Percentiles rank a stretch among this genome's conserved stretches.
These are phyloP conservation scores for Plasmodium knowlesi DNA, from an alignment of 169 alveolate species.

Conservation along the genomic window DNA sequence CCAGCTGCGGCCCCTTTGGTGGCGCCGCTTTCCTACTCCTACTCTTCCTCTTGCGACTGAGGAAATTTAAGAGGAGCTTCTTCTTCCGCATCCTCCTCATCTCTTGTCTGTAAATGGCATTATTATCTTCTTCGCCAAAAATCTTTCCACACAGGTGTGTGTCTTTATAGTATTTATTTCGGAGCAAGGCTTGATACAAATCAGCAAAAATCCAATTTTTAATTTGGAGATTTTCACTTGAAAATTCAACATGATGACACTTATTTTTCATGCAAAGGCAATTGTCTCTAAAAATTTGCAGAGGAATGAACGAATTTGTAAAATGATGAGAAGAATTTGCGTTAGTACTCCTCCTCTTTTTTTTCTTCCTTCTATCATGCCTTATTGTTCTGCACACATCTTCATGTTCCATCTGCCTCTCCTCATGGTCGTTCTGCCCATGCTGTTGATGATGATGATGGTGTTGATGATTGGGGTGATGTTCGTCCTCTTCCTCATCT, in stretches of 20 bases:
- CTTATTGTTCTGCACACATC: background rate
- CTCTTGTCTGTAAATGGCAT: constrained; percentile 17
- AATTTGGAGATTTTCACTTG: constrained; percentile 26
- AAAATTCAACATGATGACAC: constrained; percentile 33
- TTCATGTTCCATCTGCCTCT: constrained; percentile 22
- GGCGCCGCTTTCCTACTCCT: background rate
- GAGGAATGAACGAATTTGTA: constrained; percentile 62
- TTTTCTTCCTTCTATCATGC: constrained; percentile 35
- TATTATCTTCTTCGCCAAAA: background rate
- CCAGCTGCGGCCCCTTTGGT: background rate
- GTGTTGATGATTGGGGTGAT: background rate
- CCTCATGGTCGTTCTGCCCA: background rate
- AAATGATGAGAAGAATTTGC: constrained; percentile 18
- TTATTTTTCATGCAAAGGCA: constrained; percentile 41
- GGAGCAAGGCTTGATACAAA: constrained; percentile 20
- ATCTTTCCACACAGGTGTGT: constrained; percentile 30
- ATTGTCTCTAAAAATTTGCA: constrained; percentile 30
- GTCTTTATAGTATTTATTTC: constrained; percentile 49
- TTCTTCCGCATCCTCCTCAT: constrained; percentile 24
- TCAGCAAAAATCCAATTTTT: constrained; percentile 40
- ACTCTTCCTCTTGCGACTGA: background rate
- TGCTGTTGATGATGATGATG: background rate
- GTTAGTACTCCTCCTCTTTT: constrained; percentile 15
- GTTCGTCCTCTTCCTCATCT: background rate
- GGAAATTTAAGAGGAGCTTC: background rate